phyloP scores from a whole-genome alignment of 805 yeast species.

The Metschnikowia cubensis region DNA sequence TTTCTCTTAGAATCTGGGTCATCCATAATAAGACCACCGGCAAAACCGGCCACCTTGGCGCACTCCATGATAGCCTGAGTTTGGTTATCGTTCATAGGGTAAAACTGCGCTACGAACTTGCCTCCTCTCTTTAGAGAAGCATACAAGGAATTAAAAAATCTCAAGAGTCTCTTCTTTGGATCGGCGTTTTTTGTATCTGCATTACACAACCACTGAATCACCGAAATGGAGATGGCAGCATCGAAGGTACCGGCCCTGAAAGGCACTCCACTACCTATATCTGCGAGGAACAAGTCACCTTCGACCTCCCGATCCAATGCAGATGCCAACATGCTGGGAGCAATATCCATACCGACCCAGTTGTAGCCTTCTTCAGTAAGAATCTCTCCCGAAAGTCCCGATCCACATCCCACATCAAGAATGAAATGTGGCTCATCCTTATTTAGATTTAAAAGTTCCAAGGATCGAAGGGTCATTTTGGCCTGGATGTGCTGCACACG shows the following conservation, averaged over 20 bases:
- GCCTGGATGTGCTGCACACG: slow-evolving; percentile 99
- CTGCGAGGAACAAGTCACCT: slow-evolving; percentile 88
- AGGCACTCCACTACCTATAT: slow-evolving; percentile 92
- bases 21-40: slow-evolving; percentile 92
- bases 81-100: slow-evolving; percentile 87
- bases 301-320: slow-evolving; percentile 90
- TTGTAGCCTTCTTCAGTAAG: slow-evolving; percentile 87
- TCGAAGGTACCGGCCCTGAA: slow-evolving; percentile 95
- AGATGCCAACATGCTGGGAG: slow-evolving; percentile 93
- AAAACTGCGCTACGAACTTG: slow-evolving; percentile 94
- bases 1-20: slow-evolving; percentile 90
- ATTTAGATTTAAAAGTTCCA: slow-evolving; percentile 78
- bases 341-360: slow-evolving; percentile 96
- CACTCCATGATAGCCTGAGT: slow-evolving; percentile 71
- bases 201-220: slow-evolving; percentile 96
- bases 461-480: slow-evolving; percentile 90
- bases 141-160: slow-evolving; percentile 85
- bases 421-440: slow-evolving; percentile 57
- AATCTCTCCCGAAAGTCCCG: slow-evolving; percentile 93
- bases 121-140: slow-evolving; percentile 90
- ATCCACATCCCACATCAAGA: slow-evolving; percentile 95
- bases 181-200: slow-evolving; percentile 82
- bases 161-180: slow-evolving; percentile 74
- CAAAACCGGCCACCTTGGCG: slow-evolving; percentile 92
- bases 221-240: slow-evolving; percentile 92